Evolutionary conservation across 2,329 filamentous ascomycete genomes (phyloP), one percentile per base, ranked within the genome.

Genomic region (Talaromyces sp.): DNA sequence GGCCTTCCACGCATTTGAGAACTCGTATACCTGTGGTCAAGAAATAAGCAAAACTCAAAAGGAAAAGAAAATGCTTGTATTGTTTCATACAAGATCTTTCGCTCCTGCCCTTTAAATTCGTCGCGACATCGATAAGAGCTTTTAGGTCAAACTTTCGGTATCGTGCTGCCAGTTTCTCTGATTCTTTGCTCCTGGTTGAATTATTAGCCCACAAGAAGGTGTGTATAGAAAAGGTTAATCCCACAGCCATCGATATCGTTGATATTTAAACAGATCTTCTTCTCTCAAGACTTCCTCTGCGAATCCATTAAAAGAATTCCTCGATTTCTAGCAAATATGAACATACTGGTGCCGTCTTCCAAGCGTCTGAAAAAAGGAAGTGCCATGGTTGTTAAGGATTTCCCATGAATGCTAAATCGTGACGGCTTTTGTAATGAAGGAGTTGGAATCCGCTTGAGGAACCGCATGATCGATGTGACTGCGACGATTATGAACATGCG

Each of bases 61-160:
- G 12, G 35, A 11, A 54, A 19, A 31, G 29, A 35, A 29, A 32
- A 11, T 9, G 32, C 5, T n/a, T 35, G 32, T 54, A 10, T 54
- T 10, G 52, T 26, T 54, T 21, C 32, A n/a, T 54, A 54, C 52
- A 54, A 54, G 27, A 54, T 21, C 52, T 54, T 54, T 54, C 52
- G 10, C 52, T 21, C 35, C 52, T 35, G 11, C 52, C 31, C 52
- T 54, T 19, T 26, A 54, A 35, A 35, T 54, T 54, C 32, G 27
- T 46, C 9, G 63, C 63, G 27, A 57, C 62, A 61, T 66, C 59
- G 41, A 70, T 19, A 27, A 71, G 67, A 10, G 64, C 62, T 8
- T 58, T 50, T 27, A 70, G 19, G 26, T 68, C 61, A 52, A 70
- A 71, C 64, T 65, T 66, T 50, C 65, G 65, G 63, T 69, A 69